A percentile compares a stretch with the other conserved stretches of the same genome.
These are phyloP conservation scores for Hypholoma sublateritium DNA, from an alignment of 768 basidiomycete genomes.

Conservation along the genomic window DNA sequence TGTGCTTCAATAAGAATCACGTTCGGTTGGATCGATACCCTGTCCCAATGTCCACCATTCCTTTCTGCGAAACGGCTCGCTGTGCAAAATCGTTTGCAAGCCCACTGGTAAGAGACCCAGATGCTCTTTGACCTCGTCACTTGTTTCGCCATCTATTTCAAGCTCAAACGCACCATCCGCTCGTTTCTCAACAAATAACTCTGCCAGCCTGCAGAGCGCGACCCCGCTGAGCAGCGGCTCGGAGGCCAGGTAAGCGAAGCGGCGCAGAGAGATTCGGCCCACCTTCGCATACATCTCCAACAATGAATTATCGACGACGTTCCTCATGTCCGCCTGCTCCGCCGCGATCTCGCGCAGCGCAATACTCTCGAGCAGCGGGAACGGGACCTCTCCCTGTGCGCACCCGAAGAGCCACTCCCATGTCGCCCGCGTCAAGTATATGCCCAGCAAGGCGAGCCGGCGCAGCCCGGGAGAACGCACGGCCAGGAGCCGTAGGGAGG, in stretches of 20 bases:
- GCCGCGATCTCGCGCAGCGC: conserved; percentile 1
- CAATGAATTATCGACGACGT: background rate
- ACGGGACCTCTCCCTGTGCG: background rate
- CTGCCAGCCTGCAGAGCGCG: background rate
- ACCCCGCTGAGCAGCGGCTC: background rate
- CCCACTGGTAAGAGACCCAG: background rate
- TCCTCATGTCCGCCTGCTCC: background rate
- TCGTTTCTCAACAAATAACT: background rate
- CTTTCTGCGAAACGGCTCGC: background rate
- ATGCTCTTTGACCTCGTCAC: background rate
- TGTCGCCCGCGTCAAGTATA: background rate
- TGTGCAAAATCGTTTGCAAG: background rate
- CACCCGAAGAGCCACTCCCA: conserved; percentile 4
- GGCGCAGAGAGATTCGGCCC: background rate
- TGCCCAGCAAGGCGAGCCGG: background rate
- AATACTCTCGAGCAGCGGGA: background rate
- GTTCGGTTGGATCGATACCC: conserved; percentile 1
- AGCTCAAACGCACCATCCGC: background rate
- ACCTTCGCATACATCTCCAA: background rate
- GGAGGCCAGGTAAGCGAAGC: background rate
- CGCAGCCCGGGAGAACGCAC: background rate
- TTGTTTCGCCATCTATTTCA: background rate
- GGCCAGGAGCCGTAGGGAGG: background rate
- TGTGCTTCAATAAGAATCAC: conserved; percentile 1
- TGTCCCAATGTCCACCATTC: background rate